Conservation (phyloP, 2,329 filamentous ascomycete genomes). For the Grosmannia huntii region DNA sequence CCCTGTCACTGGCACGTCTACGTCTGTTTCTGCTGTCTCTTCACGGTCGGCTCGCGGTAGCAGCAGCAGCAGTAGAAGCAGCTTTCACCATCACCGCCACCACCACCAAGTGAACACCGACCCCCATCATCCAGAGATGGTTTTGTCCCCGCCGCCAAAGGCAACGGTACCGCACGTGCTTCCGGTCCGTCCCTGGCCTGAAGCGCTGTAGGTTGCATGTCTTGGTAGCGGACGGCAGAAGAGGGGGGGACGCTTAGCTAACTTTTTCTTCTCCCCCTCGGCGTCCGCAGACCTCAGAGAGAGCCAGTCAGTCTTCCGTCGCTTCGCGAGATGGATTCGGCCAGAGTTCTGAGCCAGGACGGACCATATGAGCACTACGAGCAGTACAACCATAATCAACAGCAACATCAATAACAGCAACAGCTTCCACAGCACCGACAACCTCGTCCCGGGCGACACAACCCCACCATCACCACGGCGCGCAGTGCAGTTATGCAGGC, state of each 20-base stretch:
- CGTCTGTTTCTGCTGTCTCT: too few relatives aligned
- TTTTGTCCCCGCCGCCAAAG: not conserved
- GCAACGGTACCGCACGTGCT: conserved; percentile 5
- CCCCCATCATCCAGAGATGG: not conserved
- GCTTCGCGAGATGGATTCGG: conserved; percentile 9
- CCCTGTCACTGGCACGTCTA: too few relatives aligned
- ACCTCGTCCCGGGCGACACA: not conserved
- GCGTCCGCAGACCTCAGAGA: not conserved
- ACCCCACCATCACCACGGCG: too few relatives aligned
- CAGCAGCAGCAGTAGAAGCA: not conserved
- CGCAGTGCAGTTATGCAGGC: not conserved
- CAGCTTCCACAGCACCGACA: not conserved
- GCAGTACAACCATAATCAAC: not conserved
- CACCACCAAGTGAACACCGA: not conserved
- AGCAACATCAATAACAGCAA: not conserved
- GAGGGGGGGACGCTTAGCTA: not conserved
- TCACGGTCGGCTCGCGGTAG: too few relatives aligned
- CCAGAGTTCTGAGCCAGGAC: conserved; percentile 5
- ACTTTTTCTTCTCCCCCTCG: not conserved
- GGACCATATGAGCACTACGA: not conserved
- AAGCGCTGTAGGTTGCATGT: conserved; percentile 10
- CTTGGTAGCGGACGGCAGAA: not conserved
- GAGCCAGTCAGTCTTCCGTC: conserved; percentile 8
- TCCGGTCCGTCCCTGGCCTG: conserved; percentile 11
- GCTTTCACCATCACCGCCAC: not conserved